These are phyloP conservation scores for Backusella tuberculispora DNA, from an alignment of 192 early-diverging fungal genomes.

Conservation along the genomic window DNA sequence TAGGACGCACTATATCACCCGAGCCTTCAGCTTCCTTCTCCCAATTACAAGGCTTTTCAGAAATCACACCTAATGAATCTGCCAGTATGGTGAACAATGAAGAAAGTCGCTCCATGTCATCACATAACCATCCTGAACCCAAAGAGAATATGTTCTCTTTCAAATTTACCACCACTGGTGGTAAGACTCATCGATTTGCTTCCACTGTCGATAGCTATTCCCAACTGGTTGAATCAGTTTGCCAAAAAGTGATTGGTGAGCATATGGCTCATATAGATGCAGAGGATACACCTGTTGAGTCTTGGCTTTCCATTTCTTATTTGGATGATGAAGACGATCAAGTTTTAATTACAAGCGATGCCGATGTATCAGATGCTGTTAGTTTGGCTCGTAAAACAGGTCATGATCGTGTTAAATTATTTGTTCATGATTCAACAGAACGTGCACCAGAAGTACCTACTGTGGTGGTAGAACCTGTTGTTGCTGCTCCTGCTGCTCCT, in stretches of 20 bases:
- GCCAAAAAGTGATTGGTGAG: slow-evolving; percentile 55
- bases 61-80: slow-evolving; percentile 64
- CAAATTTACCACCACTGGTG: slow-evolving; percentile 63
- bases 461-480: background rate
- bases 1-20: slow-evolving; percentile 28
- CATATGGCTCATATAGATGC: slow-evolving; percentile 38
- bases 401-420: slow-evolving; percentile 74
- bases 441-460: background rate
- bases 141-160: slow-evolving; percentile 49
- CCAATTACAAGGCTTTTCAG: slow-evolving; percentile 57
- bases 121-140: background rate
- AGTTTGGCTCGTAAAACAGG: slow-evolving; percentile 74
- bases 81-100: slow-evolving; percentile 56
- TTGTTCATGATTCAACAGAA: slow-evolving; percentile 46
- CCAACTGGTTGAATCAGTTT: slow-evolving; percentile 57
- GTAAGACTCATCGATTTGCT: slow-evolving; percentile 72
- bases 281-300: slow-evolving; percentile 12
- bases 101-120: background rate
- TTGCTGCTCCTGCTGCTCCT: too few species aligned
- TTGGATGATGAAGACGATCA: slow-evolving; percentile 90
- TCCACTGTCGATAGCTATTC: slow-evolving; percentile 46
- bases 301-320: slow-evolving; percentile 61
- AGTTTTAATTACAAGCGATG: slow-evolving; percentile 72
- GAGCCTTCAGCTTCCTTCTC: slow-evolving; percentile 42
- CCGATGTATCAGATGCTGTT: slow-evolving; percentile 83